Evolutionary conservation across 2,329 filamentous ascomycete genomes (phyloP).

Genomic region (Cladophialophora psammophila): DNA sequence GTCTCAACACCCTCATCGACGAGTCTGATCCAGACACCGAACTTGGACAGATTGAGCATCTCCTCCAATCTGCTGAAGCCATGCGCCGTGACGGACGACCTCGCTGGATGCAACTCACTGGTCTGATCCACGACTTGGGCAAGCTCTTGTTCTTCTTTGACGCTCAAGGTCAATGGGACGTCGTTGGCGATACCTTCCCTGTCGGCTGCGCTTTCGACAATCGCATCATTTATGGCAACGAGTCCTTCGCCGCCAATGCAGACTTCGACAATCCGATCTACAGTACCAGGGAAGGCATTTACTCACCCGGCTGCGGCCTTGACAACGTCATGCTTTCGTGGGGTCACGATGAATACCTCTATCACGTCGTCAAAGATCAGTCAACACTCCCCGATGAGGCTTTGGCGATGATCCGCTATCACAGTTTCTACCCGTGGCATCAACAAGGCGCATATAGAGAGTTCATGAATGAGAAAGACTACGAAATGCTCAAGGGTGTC

Average conservation of each 20-base stretch:
- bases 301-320: constrained; percentile 77
- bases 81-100: constrained; percentile 75
- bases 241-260: constrained; percentile 75
- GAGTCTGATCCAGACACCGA: constrained; percentile 89
- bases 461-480: constrained; percentile 84
- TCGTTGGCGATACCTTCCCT: constrained; percentile 71
- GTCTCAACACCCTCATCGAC: constrained; percentile 88
- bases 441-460: constrained; percentile 78
- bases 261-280: constrained; percentile 76
- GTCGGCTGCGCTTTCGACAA: constrained; percentile 63
- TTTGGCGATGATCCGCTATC: constrained; percentile 91
- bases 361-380: constrained; percentile 85
- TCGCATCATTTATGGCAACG: constrained; percentile 80
- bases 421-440: constrained; percentile 94
- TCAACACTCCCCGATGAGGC: constrained; percentile 79
- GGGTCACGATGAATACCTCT: constrained; percentile 89
- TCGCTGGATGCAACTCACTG: constrained; percentile 58
- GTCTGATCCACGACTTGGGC: constrained; percentile 57
- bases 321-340: constrained; percentile 90
- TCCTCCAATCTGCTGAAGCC: constrained; percentile 87
- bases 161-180: constrained; percentile 90
- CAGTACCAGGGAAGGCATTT: constrained; percentile 79
- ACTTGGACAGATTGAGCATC: constrained; percentile 86
- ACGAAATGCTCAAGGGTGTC: constrained; percentile 80
- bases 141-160: constrained; percentile 64